Evolutionary conservation across 1,139 yeast genomes (phyloP).

Genomic region (Debaryomyces psychrophilus): DNA sequence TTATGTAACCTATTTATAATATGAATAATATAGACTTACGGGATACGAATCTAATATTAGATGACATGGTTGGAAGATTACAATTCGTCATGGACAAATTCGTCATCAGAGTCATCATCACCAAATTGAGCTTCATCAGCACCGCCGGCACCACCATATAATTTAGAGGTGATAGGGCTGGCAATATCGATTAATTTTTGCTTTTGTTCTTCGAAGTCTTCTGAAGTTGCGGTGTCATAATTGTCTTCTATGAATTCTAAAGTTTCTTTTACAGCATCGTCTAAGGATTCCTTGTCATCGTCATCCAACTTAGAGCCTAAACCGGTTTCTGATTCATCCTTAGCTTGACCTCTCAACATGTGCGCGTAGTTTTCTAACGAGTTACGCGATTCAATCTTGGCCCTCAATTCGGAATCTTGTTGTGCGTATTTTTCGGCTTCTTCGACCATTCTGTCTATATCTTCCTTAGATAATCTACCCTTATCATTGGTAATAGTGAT

Average conservation of each 20-base stretch:
- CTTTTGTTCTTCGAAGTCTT: slow-evolving; percentile 92
- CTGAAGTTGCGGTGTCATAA: slow-evolving; percentile 83
- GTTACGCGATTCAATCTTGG: slow-evolving; percentile 70
- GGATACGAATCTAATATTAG: not conserved
- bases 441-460: slow-evolving; percentile 91
- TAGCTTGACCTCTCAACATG: slow-evolving; percentile 56
- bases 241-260: slow-evolving; percentile 89
- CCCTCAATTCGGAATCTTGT: slow-evolving; percentile 81
- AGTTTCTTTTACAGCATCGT: slow-evolving; percentile 86
- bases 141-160: slow-evolving; percentile 65
- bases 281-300: slow-evolving; percentile 88
- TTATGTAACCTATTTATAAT: slow-evolving; percentile 2
- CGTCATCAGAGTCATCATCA: slow-evolving; percentile 66
- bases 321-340: slow-evolving; percentile 62
- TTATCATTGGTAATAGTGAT: slow-evolving; percentile 95
- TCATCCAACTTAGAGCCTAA: slow-evolving; percentile 80
- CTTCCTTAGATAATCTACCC: slow-evolving; percentile 93
- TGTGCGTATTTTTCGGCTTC: slow-evolving; percentile 91
- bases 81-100: slow-evolving; percentile 62
- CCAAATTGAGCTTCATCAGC: slow-evolving; percentile 48
- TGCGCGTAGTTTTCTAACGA: slow-evolving; percentile 53
- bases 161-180: slow-evolving; percentile 89
- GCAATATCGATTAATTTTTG: slow-evolving; percentile 84
- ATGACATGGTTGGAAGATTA: slow-evolving; percentile 19
- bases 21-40: not conserved